A percentile compares a stretch with the other conserved stretches of the same genome.
Conservation (phyloP, 176 grass and related monocot species). For the Zoysia japonica region DNA sequence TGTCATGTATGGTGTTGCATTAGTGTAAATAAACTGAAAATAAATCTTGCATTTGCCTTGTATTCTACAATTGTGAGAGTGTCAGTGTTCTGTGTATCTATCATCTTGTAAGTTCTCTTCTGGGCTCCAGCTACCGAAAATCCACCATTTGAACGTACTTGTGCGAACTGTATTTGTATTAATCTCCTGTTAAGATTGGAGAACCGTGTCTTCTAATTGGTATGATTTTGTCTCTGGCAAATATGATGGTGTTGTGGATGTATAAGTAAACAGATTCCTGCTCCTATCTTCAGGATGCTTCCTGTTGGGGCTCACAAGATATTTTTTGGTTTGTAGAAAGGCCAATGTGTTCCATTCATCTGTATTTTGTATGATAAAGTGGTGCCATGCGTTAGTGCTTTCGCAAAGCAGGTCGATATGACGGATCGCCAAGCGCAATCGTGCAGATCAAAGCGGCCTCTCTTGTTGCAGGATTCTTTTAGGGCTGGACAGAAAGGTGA, state of each 20-base stretch:
- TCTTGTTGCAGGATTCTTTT: constrained; percentile 18
- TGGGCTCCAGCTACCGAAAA: background rate
- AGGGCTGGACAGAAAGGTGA: background rate
- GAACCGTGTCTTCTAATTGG: background rate
- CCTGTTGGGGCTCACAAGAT: constrained; percentile 3
- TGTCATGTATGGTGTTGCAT: constrained; percentile 21
- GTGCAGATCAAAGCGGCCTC: constrained; percentile 31
- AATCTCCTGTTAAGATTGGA: background rate
- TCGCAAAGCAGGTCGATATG: constrained; percentile 29
- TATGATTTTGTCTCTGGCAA: constrained; percentile 17
- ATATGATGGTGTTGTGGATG: background rate
- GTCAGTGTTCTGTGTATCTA: background rate
- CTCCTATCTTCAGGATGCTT: constrained; percentile 25
- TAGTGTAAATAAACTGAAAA: constrained; percentile 29
- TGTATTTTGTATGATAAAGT: constrained; percentile 13
- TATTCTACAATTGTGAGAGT: background rate
- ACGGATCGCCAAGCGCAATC: constrained; percentile 30
- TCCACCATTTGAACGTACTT: background rate
- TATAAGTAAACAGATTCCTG: background rate
- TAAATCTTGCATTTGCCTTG: constrained; percentile 14
- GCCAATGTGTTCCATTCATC: constrained; percentile 19
- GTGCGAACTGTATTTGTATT: constrained; percentile 6
- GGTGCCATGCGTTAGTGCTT: constrained; percentile 19
- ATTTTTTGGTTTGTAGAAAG: background rate
- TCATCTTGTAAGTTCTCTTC: background rate